Percentiles rank a stretch among this genome's conserved stretches.
Evolutionary conservation across 164 flowering plant species (phyloP).

Genomic region (Dillenia suffruticosa): DNA sequence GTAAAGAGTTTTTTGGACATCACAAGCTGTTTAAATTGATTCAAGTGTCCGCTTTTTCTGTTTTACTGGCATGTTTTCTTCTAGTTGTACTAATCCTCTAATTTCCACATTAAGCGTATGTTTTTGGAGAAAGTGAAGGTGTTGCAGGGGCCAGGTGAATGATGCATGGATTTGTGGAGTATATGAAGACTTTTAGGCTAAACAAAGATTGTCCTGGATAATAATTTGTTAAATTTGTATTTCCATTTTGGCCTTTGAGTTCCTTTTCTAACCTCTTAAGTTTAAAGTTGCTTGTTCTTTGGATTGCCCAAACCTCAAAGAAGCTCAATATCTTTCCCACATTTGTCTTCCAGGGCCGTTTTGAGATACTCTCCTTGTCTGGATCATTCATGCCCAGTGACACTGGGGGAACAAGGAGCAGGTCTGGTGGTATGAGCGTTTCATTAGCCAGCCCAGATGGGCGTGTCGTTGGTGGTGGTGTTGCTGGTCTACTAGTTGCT

Average conservation of each 20-base stretch:
- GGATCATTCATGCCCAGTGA: slow-evolving; percentile 95
- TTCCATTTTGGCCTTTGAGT: neutral
- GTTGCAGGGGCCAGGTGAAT: no score
- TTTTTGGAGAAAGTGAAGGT: no score
- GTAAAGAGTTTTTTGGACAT: no score
- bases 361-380: slow-evolving; percentile 91
- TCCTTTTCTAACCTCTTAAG: neutral
- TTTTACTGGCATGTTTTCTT: no score
- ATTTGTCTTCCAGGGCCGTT: slow-evolving; percentile 71
- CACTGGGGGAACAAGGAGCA: slow-evolving; percentile 82
- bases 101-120: no score
- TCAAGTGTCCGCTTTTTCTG: no score
- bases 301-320: neutral
- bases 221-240: neutral
- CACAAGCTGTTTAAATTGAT: no score
- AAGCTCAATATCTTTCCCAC: slow-evolving; percentile 1
- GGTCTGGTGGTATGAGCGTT: slow-evolving; percentile 98
- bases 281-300: neutral
- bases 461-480: slow-evolving; percentile 97
- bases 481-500: slow-evolving; percentile 91
- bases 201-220: neutral
- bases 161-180: neutral
- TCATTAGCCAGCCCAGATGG: slow-evolving; percentile 99
- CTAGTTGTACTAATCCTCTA: no score
- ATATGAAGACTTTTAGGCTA: neutral